Evolutionary conservation across 495 filamentous ascomycete species (phyloP).

Genomic region (Neurospora sp.): DNA sequence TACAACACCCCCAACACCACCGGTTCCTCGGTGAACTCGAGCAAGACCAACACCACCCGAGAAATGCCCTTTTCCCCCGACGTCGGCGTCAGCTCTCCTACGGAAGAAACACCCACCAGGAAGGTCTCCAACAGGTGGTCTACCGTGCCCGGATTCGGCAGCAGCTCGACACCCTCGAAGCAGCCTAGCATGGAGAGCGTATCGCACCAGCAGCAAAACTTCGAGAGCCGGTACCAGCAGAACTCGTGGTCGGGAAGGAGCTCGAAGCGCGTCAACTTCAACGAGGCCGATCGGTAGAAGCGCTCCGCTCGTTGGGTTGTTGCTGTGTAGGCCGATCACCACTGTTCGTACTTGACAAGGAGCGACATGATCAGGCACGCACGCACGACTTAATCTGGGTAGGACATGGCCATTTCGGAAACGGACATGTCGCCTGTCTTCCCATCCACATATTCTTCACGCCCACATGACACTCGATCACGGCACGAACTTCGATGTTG

Average conservation of each 20-base stretch:
- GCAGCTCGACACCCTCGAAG: constrained; percentile 3
- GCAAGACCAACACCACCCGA: constrained; percentile 17
- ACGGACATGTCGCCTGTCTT: background rate
- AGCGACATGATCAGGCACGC: background rate
- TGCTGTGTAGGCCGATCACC: background rate
- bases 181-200: background rate
- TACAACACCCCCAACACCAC: constrained; percentile 46
- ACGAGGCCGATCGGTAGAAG: background rate
- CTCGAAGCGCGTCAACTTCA: background rate
- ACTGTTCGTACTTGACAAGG: background rate
- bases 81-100: constrained; percentile 7
- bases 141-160: constrained; percentile 38
- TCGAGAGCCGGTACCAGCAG: background rate
- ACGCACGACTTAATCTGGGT: background rate
- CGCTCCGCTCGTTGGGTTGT: background rate
- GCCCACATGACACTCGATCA: background rate
- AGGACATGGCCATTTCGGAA: background rate
- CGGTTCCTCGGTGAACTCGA: constrained; percentile 33
- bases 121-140: constrained; percentile 37
- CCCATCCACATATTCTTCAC: background rate
- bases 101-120: constrained; percentile 1
- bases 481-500: background rate
- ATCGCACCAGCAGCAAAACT: background rate
- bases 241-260: background rate
- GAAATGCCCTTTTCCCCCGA: background rate